Conservation (phyloP, 2,329 filamentous ascomycete species). For the Nothopassalora personata region DNA sequence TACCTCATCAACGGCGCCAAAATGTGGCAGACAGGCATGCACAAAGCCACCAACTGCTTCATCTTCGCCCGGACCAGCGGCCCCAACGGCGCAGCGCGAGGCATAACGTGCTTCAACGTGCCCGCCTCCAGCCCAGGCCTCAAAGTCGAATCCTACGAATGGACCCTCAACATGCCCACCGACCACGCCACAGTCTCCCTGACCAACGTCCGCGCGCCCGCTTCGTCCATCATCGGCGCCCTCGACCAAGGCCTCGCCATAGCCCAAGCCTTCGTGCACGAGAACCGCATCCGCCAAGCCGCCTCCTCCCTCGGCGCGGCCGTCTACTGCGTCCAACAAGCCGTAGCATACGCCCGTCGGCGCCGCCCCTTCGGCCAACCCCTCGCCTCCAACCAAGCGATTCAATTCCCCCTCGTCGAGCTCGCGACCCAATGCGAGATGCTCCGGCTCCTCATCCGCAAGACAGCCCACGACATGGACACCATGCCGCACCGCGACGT, state of each 20-base stretch:
- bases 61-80: conserved; percentile 57
- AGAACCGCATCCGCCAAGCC: conserved; percentile 61
- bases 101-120: conserved; percentile 59
- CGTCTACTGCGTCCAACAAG: conserved; percentile 54
- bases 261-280: conserved; percentile 61
- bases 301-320: conserved; percentile 56
- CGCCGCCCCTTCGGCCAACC: conserved; percentile 54
- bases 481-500: conserved; percentile 49
- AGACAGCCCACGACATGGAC: conserved; percentile 60
- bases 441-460: conserved; percentile 56
- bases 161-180: conserved; percentile 63
- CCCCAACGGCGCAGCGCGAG: conserved; percentile 47
- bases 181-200: conserved; percentile 58
- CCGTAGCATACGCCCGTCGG: conserved; percentile 51
- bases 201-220: conserved; percentile 53
- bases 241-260: conserved; percentile 53
- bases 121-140: conserved; percentile 50
- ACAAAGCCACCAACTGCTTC: conserved; percentile 57
- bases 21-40: conserved; percentile 62
- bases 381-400: conserved; percentile 56
- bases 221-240: conserved; percentile 48
- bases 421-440: conserved; percentile 58
- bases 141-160: conserved; percentile 54
- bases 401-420: conserved; percentile 61
- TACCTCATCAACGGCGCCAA: conserved; percentile 56